These are phyloP conservation scores for Penicillium sp. DNA, from an alignment of 2,329 filamentous ascomycete species.

Conservation along the genomic window DNA sequence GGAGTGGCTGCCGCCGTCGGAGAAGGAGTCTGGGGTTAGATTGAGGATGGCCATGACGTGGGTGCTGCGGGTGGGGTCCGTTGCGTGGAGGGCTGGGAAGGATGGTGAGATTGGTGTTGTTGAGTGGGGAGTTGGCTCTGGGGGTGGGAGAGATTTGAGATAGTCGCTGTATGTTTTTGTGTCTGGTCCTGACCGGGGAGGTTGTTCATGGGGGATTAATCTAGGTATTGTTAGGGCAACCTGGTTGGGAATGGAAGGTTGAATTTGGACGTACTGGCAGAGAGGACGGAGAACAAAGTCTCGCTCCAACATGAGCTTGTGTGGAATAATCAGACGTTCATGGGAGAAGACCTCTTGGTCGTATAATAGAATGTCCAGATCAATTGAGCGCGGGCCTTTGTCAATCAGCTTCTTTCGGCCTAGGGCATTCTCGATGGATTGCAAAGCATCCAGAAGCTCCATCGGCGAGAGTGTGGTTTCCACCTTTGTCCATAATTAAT, in stretches of 20 bases:
- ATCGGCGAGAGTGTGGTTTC: constrained; percentile 76
- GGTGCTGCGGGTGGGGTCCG: constrained; percentile 61
- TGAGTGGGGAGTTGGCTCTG: constrained; percentile 39
- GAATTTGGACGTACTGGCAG: constrained; percentile 48
- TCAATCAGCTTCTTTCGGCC: constrained; percentile 83
- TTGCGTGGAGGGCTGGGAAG: constrained; percentile 60
- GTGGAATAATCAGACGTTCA: constrained; percentile 79
- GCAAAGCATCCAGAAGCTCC: constrained; percentile 75
- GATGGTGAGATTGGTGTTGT: constrained; percentile 41
- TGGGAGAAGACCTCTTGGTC: constrained; percentile 66
- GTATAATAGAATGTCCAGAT: constrained; percentile 89
- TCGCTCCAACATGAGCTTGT: constrained; percentile 80
- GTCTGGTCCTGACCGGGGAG: constrained; percentile 33
- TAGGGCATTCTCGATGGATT: constrained; percentile 77
- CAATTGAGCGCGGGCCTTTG: constrained; percentile 92
- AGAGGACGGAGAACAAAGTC: constrained; percentile 92
- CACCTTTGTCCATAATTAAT: constrained; percentile 58
- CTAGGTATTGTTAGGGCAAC: constrained; percentile 26
- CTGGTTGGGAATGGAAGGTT: background rate
- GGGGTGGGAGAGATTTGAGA: constrained; percentile 38
- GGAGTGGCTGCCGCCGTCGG: constrained; percentile 74
- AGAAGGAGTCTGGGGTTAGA: constrained; percentile 94
- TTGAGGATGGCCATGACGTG: constrained; percentile 94
- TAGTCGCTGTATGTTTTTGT: constrained; percentile 37
- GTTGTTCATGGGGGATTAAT: constrained; percentile 44